Base-by-base conservation (phyloP, 192 early-diverging fungal species). In the Podila verticillata region DNA sequence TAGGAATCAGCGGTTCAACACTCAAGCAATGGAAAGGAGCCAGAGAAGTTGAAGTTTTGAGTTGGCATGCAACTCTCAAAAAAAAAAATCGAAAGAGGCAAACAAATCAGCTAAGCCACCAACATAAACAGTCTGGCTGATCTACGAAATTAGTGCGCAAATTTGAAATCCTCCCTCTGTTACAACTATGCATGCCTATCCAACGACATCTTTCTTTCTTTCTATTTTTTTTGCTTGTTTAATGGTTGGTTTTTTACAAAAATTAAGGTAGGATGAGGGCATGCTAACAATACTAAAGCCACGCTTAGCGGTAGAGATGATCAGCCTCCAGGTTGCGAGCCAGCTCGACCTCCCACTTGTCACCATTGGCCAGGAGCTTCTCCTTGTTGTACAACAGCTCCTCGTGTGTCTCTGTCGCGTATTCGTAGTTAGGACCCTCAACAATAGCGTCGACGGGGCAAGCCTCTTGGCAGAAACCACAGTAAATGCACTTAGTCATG, bases 311-410 rank as follows among this genome's bases (percentile, higher is more conserved):
- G 81, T 92, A 92, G 65, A 86, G 83, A 61, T 89, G 84, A 65
- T 92, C 90, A 44, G 77, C 77, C 73, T 85, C 74, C 49, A 89
- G 62, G 86, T 95, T 93, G 75, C 90, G 87, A 22, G 94, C 92
- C 87, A 95, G 89, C 68, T 94, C 92, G 29, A 95, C 91, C 85
- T 99, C 97, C 96, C 97, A 99, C 87, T 96, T 96, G 84, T 99
- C 97, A 73, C 97, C 97, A 72, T 99, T 99, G 32, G 95, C 91
- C 72, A 99, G 84, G 13, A 99, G 87, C 87, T 97, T 97, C 70
- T 96, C 95, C 91, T 99, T 99, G 89, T 99, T 99, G 84, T 97
- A 97, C 67, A 99, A 86, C 63, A 99, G 88, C 84, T 99, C 97
- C 87, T 99, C 97, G 80, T 95, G 95, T 36, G 97, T 96, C 87